Base-by-base conservation (phyloP, 23 red algal species). In the Gracilaria caudata region DNA sequence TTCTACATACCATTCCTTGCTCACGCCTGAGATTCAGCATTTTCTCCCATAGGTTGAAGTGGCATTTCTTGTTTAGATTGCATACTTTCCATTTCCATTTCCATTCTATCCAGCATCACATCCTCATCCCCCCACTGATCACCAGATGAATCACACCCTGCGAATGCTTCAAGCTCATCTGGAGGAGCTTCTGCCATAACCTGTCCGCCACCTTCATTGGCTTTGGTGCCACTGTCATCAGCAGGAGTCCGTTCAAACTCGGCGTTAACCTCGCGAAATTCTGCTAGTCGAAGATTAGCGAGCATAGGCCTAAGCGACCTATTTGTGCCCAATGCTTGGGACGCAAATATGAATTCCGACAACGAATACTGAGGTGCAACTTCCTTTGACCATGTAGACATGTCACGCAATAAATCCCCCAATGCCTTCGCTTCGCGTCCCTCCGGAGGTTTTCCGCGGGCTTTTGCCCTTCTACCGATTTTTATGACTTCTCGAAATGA, bases 311-410 rank as follows among this genome's bases (percentile, higher is more conserved):
- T 86, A 7, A 86, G 82, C 39, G 63, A 64, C 13, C 82, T 47
- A 40, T 86, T 86, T 41, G 60, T 68, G 64, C 64, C 82, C 20
- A 86, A 28, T 49, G 64, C 82, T 23, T 86, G 82, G 10, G 82
- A 64, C 0, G 82, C 82, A 23, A 86, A 44, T 7, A 86, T 68
- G 51, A 86, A 86, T 24, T 86, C 82, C 4, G 64, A 29, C 11
- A 86, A 28, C 0, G 47, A 39, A 2, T 72, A 72, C 43, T 86
- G 41, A 2, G 82, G 82, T 19, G 60, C 82, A 14, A 86, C 45
- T 26, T 86, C 25, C 30, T 44, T 57, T 1, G 82, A 40, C 82
- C 82, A 86, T 37, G 20, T 13, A 1, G 82, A 44, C 65, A 86
- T 74, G 16, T 56, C 49, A 14, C 49, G 41, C 61, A 86, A 72